Base-by-base conservation (phyloP, 2,329 filamentous ascomycete genomes). In the Fragosphaeria purpurea region DNA sequence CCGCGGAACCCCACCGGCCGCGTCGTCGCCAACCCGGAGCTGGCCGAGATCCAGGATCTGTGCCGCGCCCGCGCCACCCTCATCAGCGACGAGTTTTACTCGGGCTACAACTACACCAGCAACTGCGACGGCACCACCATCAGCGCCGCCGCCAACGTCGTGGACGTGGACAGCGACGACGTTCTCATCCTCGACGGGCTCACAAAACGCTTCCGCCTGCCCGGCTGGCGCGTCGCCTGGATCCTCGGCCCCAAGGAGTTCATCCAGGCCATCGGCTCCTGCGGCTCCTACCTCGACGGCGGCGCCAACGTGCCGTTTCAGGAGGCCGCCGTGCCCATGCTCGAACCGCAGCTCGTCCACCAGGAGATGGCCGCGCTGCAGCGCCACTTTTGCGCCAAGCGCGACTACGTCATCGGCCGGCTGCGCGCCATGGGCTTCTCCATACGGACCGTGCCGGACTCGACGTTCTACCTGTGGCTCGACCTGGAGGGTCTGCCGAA, bases 61-160 rank as follows among this genome's bases (percentile, higher is more conserved):
- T 95, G 89, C 73, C 83, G 89, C 63, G 87, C 89, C 58, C 82
- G 89, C 50, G 89, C 89, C 4, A 97, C 91, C 1, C 74, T 97
- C 50, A 90, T 97, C 65, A 88, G 90, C 70, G 91, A 97, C 63
- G 91, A 97, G 69, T 97, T 97, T 75, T 97, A 97, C 71, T 83
- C 83, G 9, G 88, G 90, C 30, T 97, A 96, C 75, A 95, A 95
- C 71, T 97, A 97, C 72, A 94, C 88, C 38, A 87, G 81, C 59
- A 77, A 89, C 70, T 97, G 91, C 65, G 90, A 96, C 63, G 91
- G 91, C 40, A 82, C 79, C 34, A 94, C 91, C 42, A 88, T 96
- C 65, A 90, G 85, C 46, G 85, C 89, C 7, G 91, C 91, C 5
- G 85, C 88, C 62, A 95, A 97, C 65, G 80, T 97, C 46, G 78